A percentile compares a stretch with the other conserved stretches of the same genome.
phyloP scores from a whole-genome alignment of 768 basidiomycete genomes.

The Nidularia pulvinata region DNA sequence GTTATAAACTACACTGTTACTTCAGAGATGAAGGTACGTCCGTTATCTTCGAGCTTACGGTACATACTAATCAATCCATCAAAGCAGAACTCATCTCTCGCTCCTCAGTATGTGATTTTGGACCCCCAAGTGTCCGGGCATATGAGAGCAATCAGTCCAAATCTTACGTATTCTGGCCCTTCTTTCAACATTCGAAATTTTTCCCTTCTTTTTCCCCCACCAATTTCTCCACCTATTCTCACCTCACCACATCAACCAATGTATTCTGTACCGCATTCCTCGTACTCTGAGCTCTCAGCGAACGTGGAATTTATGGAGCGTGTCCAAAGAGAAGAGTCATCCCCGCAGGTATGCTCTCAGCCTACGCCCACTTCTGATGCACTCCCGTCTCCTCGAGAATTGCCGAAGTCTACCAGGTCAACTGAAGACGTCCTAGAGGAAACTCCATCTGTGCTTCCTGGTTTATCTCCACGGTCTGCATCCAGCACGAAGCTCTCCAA shows the following conservation, averaged over 20 bases:
- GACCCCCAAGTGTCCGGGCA: neutral
- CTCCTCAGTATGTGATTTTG: too few species aligned
- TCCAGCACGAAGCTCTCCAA: neutral
- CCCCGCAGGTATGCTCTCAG: neutral
- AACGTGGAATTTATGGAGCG: slow-evolving; percentile 12
- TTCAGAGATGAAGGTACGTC: too few species aligned
- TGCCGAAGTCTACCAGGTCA: neutral
- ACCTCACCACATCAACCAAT: slow-evolving; percentile 7
- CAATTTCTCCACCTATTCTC: neutral
- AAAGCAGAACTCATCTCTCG: too few species aligned
- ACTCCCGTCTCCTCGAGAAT: neutral
- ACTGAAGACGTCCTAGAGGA: neutral
- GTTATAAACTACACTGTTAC: too few species aligned
- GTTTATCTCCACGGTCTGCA: neutral
- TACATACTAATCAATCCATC: too few species aligned
- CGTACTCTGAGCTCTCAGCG: slow-evolving; percentile 19
- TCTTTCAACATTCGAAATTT: neutral
- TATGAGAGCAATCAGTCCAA: neutral
- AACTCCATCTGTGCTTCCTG: neutral
- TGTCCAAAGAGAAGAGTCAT: neutral
- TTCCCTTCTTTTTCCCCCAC: neutral
- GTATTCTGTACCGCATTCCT: slow-evolving; percentile 14
- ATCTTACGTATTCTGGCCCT: neutral
- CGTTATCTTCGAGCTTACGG: too few species aligned
- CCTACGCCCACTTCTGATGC: neutral